Conservation (phyloP, 208 protist genomes). For the Wallacemonas sp. region DNA sequence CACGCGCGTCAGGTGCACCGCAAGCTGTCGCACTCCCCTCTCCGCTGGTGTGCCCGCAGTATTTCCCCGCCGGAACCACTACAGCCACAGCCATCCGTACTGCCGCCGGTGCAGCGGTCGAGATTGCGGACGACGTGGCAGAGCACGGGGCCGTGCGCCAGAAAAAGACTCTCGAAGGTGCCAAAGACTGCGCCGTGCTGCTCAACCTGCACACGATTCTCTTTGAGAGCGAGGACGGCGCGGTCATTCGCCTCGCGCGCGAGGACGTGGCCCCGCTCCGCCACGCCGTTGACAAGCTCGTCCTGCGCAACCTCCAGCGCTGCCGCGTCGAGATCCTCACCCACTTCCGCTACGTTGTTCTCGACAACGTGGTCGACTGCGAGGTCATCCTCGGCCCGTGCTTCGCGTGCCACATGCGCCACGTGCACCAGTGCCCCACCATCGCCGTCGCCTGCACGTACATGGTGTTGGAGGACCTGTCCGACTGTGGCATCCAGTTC, state of each 20-base stretch:
- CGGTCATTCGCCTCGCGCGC: slow-evolving; percentile 31
- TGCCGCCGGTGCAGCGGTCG: too few relatives aligned
- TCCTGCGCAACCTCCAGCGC: slow-evolving; percentile 53
- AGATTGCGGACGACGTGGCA: too few relatives aligned
- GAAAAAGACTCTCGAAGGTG: neutral
- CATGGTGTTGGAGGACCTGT: slow-evolving; percentile 31
- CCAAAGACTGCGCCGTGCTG: slow-evolving; percentile 22
- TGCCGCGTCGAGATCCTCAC: slow-evolving; percentile 53
- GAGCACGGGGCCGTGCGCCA: too few relatives aligned
- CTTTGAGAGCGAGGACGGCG: slow-evolving; percentile 30
- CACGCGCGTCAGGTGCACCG: neutral
- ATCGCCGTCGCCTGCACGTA: slow-evolving; percentile 43
- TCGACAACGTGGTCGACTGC: slow-evolving; percentile 47
- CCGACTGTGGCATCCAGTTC: slow-evolving; percentile 22
- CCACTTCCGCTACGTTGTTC: slow-evolving; percentile 56
- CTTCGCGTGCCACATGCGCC: slow-evolving; percentile 42
- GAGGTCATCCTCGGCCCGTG: slow-evolving; percentile 62
- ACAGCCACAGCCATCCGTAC: neutral
- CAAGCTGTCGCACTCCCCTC: neutral
- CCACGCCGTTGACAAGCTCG: slow-evolving; percentile 41
- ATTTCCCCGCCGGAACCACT: neutral
- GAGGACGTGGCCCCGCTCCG: slow-evolving; percentile 31
- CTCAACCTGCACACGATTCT: slow-evolving; percentile 42
- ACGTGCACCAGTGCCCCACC: slow-evolving; percentile 39
- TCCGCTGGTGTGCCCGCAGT: slow-evolving; percentile 9